Evolutionary conservation across 2,329 filamentous ascomycete species (phyloP).

Genomic region (Diaporthe helianthi): DNA sequence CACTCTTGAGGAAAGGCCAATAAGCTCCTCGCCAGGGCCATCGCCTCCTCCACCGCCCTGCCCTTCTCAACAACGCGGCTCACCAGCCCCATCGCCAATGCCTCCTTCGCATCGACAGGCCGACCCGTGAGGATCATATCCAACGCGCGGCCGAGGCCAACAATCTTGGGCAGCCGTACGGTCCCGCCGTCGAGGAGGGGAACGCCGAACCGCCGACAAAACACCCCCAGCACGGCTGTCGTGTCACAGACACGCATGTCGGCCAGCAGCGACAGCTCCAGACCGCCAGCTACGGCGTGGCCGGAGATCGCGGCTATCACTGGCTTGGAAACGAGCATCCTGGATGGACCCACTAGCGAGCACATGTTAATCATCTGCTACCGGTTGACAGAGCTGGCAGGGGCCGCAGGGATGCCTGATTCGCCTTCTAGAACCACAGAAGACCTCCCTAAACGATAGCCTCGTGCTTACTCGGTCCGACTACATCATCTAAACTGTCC

Average conservation of each 20-base stretch:
- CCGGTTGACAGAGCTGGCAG: background rate
- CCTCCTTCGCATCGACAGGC: slow-evolving; percentile 55
- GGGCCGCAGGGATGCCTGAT: too few relatives aligned
- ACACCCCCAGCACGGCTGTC: slow-evolving; percentile 61
- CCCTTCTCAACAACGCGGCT: slow-evolving; percentile 60
- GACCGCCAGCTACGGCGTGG: slow-evolving; percentile 60
- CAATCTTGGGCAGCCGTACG: slow-evolving; percentile 56
- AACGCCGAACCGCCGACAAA: slow-evolving; percentile 60
- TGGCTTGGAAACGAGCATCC: slow-evolving; percentile 58
- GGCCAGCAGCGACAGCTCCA: slow-evolving; percentile 59
- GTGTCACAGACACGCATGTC: slow-evolving; percentile 62
- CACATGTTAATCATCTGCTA: background rate
- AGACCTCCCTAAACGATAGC: too few relatives aligned
- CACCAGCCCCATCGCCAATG: slow-evolving; percentile 58
- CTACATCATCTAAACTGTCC: background rate
- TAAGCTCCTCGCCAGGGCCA: slow-evolving; percentile 53
- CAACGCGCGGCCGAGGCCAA: slow-evolving; percentile 60
- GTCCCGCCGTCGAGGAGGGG: slow-evolving; percentile 59
- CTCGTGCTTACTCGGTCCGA: slow-evolving; percentile 47
- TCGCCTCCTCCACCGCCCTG: slow-evolving; percentile 55
- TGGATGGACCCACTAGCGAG: slow-evolving; percentile 53
- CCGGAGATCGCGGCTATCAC: slow-evolving; percentile 59
- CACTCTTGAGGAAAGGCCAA: slow-evolving; percentile 58
- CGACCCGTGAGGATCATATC: slow-evolving; percentile 65
- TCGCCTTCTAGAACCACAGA: too few relatives aligned